These are phyloP conservation scores for Jatropha podagrica DNA, from an alignment of 441 rosid species.

Conservation along the genomic window DNA sequence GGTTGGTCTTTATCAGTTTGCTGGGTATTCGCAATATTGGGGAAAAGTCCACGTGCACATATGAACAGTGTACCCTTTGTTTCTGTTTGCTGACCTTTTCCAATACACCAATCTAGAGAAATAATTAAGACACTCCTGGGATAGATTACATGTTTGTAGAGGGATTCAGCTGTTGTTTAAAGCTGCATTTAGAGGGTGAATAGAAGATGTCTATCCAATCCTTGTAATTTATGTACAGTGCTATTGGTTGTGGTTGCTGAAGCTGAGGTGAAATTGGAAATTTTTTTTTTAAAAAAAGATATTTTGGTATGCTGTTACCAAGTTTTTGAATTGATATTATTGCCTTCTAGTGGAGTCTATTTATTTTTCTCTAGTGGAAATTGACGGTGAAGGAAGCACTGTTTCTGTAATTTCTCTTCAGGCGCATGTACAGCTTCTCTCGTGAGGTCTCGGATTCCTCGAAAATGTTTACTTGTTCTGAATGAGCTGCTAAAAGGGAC, in stretches of 20 bases:
- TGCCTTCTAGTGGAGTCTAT: not conserved
- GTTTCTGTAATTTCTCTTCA: not conserved
- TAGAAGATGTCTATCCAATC: slow-evolving; percentile 24
- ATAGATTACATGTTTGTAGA: slow-evolving; percentile 37
- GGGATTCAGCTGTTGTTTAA: slow-evolving; percentile 26
- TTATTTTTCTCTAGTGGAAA: not conserved
- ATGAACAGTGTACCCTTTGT: slow-evolving; percentile 17
- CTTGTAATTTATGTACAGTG: slow-evolving; percentile 49
- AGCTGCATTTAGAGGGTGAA: slow-evolving; percentile 34
- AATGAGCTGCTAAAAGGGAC: too few relatives aligned
- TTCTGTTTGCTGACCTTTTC: slow-evolving; percentile 25
- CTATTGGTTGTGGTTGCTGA: slow-evolving; percentile 30
- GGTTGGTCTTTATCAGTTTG: slow-evolving; percentile 32
- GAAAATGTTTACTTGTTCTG: not conserved
- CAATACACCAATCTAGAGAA: slow-evolving; percentile 27
- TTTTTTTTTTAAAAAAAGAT: not conserved
- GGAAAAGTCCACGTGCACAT: slow-evolving; percentile 10
- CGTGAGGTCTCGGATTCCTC: not conserved
- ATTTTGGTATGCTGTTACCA: not conserved
- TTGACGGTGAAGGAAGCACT: not conserved
- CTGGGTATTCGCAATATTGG: slow-evolving; percentile 10
- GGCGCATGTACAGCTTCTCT: not conserved
- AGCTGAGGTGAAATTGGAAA: slow-evolving; percentile 25
- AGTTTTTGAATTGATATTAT: not conserved
- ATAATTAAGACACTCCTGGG: slow-evolving; percentile 25